phyloP scores from a whole-genome alignment of 169 alveolate genomes.

The Besnoitia besnoiti region DNA sequence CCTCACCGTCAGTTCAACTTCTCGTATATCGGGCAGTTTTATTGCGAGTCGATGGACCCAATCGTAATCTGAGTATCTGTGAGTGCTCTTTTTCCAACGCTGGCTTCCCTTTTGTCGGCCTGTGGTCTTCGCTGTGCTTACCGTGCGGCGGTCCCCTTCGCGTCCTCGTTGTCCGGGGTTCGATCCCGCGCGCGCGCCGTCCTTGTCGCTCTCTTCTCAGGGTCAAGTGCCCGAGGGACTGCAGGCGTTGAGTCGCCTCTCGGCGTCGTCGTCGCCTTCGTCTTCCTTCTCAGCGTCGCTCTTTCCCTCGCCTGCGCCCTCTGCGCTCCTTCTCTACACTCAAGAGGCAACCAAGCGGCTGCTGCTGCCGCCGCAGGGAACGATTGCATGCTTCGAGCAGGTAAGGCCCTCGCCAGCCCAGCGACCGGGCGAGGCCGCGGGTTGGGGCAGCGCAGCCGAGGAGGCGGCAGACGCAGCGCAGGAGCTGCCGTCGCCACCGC shows the following conservation, averaged over 20 bases:
- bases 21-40: too few relatives aligned
- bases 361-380: not conserved
- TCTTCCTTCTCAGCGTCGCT: not conserved
- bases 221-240: conserved; percentile 16
- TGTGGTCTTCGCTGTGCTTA: too few relatives aligned
- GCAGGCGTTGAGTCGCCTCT: conserved; percentile 11
- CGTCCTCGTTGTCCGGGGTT: too few relatives aligned
- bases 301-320: not conserved
- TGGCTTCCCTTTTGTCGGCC: too few relatives aligned
- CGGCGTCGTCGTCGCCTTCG: not conserved
- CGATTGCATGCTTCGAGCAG: not conserved
- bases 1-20: too few relatives aligned
- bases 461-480: conserved; percentile 14
- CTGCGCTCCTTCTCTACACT: conserved; percentile 34
- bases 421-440: not conserved
- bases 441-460: not conserved
- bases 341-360: not conserved
- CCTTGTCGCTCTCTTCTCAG: not conserved
- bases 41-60: too few relatives aligned
- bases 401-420: not conserved
- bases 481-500: not conserved
- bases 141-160: too few relatives aligned
- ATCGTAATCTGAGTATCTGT: too few relatives aligned
- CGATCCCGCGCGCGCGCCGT: too few relatives aligned
- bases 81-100: too few relatives aligned